These are phyloP conservation scores for Oryza meyeriana DNA, from an alignment of 176 grass and related monocot genomes.

Conservation along the genomic window DNA sequence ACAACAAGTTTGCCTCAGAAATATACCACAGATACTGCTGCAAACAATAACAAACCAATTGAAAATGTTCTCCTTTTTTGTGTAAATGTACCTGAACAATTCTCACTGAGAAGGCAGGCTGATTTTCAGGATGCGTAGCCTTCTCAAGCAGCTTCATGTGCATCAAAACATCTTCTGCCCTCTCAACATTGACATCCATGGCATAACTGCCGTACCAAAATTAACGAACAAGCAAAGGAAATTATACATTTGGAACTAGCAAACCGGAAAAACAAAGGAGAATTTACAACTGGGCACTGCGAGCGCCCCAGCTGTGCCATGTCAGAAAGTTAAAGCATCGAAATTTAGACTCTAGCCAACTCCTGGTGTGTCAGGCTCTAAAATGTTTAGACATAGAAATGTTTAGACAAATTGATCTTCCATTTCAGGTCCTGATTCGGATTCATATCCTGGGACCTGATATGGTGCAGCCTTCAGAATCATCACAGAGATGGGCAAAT, in stretches of 20 bases:
- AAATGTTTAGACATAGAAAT: too few relatives aligned
- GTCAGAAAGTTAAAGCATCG: background rate
- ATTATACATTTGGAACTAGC: background rate
- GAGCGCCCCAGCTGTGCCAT: background rate
- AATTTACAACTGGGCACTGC: too few relatives aligned
- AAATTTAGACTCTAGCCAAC: too few relatives aligned
- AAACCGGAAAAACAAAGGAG: background rate
- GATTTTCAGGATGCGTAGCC: background rate
- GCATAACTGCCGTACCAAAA: constrained; percentile 12
- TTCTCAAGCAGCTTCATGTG: constrained; percentile 31
- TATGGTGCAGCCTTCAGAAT: background rate
- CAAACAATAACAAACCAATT: background rate
- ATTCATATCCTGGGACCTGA: too few relatives aligned
- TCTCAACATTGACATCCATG: constrained; percentile 38
- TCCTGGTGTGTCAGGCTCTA: too few relatives aligned
- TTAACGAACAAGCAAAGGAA: too few relatives aligned
- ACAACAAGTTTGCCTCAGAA: background rate
- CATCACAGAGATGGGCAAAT: background rate
- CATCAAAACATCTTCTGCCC: constrained; percentile 36
- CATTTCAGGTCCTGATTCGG: too few relatives aligned
- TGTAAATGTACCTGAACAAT: constrained; percentile 7
- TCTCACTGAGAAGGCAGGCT: constrained; percentile 20
- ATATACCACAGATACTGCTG: background rate
- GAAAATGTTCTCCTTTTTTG: background rate
- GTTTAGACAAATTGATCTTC: too few relatives aligned